Base-by-base conservation (phyloP, 1,284 basidiomycete species). In the Boletus smithii region DNA sequence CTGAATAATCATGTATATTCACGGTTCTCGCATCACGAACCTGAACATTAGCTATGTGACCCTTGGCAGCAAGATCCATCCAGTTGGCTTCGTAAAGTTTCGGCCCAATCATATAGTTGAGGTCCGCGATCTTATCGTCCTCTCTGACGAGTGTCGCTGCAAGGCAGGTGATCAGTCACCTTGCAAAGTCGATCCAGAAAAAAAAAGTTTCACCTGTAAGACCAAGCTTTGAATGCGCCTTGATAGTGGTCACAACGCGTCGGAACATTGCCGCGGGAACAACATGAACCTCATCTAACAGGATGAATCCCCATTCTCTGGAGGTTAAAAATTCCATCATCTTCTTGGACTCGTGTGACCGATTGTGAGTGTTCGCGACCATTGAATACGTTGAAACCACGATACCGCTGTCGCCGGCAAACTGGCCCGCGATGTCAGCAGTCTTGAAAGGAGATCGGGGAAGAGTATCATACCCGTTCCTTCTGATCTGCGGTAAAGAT, bases 61-160 rank as follows among this genome's bases (percentile, higher is more conserved):
- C 97, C 69, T 99, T 98, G 50, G 93, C 93, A 26, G 97, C 97
- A 56, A 99, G 82, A 69, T 99, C 97, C 95, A 99, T 99, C 97
- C 97, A 99, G 67, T 99, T 99, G 7, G 97, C 97, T 71, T 99
- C 97, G 68, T 99, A 99, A 36, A 99, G 77, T 72, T 99, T 99
- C 4, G 97, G 97, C 1, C 97, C 97, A 63, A 99, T 98, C 80
- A 99, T 90, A 66, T 98, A 99, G 66, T 98, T 98, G 49, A 99
- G 74, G 72, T 99, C 97, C 26, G 91, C 88, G 60, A 99, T 99
- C 74, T 98, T 98, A 68, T 99, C 97, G 65, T 99, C 97, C 69
- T 99, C 97, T 53, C 97, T 89, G 27, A 99, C 97, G 30, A 99
- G 83, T 4, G 97, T 99, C 1, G 95, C 94, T 89, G 34, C 22